These are phyloP conservation scores for Jaltomata sinuosa DNA, from an alignment of 257 asterid genomes.

Conservation along the genomic window DNA sequence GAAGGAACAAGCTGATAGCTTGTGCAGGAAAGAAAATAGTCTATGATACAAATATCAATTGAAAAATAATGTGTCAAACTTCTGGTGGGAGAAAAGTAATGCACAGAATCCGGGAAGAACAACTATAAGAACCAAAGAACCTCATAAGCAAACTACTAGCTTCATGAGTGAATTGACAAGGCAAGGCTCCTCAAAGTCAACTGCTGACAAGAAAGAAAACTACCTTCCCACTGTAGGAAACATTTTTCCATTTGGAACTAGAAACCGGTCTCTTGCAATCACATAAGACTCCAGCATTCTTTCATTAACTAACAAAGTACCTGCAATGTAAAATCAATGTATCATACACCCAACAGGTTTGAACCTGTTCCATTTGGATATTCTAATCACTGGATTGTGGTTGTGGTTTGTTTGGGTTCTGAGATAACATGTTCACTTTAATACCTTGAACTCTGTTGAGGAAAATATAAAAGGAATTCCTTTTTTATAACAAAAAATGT, in stretches of 20 bases:
- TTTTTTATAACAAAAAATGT: neutral
- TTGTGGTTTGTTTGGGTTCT: neutral
- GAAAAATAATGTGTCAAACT: neutral
- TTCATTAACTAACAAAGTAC: slow-evolving; percentile 92
- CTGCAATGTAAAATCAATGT: slow-evolving; percentile 27
- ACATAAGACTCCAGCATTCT: slow-evolving; percentile 97
- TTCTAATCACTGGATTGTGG: neutral
- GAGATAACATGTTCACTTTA: neutral
- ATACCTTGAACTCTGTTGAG: neutral
- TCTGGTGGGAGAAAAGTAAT: neutral
- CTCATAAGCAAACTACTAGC: neutral
- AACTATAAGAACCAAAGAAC: neutral
- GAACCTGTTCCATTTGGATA: neutral
- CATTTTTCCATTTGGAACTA: slow-evolving; percentile 89
- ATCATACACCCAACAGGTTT: neutral
- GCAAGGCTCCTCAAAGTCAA: neutral
- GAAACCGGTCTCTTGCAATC: slow-evolving; percentile 97
- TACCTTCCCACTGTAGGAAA: slow-evolving; percentile 92
- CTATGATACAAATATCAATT: neutral
- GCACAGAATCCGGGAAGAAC: neutral
- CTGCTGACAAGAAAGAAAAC: neutral
- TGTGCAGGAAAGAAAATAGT: neutral
- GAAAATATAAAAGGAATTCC: neutral
- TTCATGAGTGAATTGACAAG: neutral
- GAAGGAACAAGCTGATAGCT: neutral